phyloP scores from a whole-genome alignment of 306 rosid genomes.

The Vigna reflexopilosa region DNA sequence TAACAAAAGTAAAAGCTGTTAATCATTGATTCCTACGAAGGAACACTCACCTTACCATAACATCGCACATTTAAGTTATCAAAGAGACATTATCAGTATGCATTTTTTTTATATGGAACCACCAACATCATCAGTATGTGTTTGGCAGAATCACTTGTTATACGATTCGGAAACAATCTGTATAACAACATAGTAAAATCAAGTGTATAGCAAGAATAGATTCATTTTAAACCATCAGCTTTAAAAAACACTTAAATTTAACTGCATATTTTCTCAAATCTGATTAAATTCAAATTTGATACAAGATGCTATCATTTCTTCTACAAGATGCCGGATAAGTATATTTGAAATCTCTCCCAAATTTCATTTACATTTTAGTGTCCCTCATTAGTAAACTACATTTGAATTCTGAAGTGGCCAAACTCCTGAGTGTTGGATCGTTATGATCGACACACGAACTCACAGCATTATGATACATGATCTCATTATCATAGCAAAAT shows the following conservation, averaged over 20 bases:
- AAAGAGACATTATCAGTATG: background rate
- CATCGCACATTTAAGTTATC: background rate
- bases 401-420: background rate
- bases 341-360: slow-evolving; percentile 14
- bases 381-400: background rate
- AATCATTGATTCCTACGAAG: background rate
- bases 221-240: slow-evolving; percentile 4
- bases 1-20: background rate
- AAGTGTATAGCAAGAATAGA: background rate
- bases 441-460: slow-evolving; percentile 16
- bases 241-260: background rate
- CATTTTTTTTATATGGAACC: too few relatives aligned
- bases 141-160: background rate
- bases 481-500: slow-evolving; percentile 28
- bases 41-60: background rate
- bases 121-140: too few relatives aligned
- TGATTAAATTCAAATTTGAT: slow-evolving; percentile 1
- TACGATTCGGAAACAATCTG: background rate
- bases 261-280: slow-evolving; percentile 10
- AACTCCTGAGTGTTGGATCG: slow-evolving; percentile 11
- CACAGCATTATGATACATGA: background rate
- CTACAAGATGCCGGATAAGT: background rate
- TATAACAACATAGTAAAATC: background rate
- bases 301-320: slow-evolving; percentile 19
- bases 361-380: background rate